Conservation (phyloP, 495 filamentous ascomycete genomes). For the Recurvomyces mirabilis region DNA sequence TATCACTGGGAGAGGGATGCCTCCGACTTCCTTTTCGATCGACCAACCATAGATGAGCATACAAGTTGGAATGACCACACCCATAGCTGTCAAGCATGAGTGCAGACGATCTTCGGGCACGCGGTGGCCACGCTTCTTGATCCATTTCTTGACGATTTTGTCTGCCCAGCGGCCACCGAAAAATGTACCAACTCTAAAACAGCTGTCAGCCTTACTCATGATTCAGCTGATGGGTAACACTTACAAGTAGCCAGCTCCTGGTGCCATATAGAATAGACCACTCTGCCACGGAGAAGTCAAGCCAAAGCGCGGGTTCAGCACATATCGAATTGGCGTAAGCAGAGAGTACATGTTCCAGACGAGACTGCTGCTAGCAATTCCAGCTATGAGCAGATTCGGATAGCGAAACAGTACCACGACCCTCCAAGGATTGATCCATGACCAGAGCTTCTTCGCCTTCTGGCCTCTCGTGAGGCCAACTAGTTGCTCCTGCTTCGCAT, state of each 20-base stretch:
- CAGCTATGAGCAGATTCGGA: constrained; percentile 53
- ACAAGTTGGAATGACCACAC: constrained; percentile 49
- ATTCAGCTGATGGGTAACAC: no score
- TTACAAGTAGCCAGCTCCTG: constrained; percentile 59
- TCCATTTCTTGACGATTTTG: constrained; percentile 51
- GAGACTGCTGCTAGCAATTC: constrained; percentile 47
- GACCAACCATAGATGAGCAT: constrained; percentile 65
- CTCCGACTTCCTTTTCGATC: constrained; percentile 54
- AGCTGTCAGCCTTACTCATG: no score
- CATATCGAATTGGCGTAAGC: constrained; percentile 62
- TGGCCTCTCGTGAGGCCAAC: constrained; percentile 35
- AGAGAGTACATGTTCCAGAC: constrained; percentile 52
- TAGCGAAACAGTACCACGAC: constrained; percentile 48
- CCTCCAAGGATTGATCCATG: constrained; percentile 51
- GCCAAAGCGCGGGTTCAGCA: constrained; percentile 61
- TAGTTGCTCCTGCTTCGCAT: constrained; percentile 45
- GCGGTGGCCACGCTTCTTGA: constrained; percentile 35
- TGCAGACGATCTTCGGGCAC: constrained; percentile 60
- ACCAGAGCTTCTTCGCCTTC: constrained; percentile 43
- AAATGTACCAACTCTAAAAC: constrained; percentile 58
- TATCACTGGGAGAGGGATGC: constrained; percentile 55
- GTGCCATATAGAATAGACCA: constrained; percentile 64
- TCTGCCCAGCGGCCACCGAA: constrained; percentile 64
- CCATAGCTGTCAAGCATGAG: constrained; percentile 48
- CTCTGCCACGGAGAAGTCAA: constrained; percentile 54